Base-by-base conservation (phyloP, 2,329 filamentous ascomycete genomes). In the Pseudohalonectria lignicola region DNA sequence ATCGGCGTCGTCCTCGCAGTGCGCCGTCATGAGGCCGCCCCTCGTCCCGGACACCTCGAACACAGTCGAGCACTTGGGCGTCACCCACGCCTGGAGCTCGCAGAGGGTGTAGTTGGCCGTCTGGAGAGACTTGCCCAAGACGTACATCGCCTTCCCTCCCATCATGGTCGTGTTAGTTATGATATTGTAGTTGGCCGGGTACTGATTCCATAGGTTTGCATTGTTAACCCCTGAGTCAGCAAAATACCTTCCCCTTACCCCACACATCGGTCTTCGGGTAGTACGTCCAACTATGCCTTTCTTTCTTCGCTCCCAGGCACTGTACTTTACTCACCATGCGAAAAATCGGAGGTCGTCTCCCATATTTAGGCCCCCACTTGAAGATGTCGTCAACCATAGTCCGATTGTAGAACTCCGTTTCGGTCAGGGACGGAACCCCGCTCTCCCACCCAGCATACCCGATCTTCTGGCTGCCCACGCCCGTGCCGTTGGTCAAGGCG, bases 381-480 rank as follows among this genome's bases (percentile, higher is more conserved):
- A 90, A 90, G 2, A 87, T 59, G 3, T 82, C 70, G 47, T 88
- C 82, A 0, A 86, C 73, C 0, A 61, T 67, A 0, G 76, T 83
- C 10, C 55, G 53, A 43, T 79, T 79, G 1, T 70, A 50, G 54
- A 60, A 76, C 3, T 63, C 49, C 0, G 52, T 36, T 2, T 60
- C 49, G 1, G 49, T 39, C 1, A 48, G 32, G 0, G 38, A 31
- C 0, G 67, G 63, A 0, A 71, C 51, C 2, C 67, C 59, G 0
- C 43, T 38, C 6, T 48, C 34, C 62, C 68, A 73, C 4, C 51
- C 55, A 3, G 39, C 29, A 29, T 47, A 50, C 7, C 56, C 62
- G 4, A 49, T 49, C 15, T 31, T 50, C 48, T 60, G 67, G 31
- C 41, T 51, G 25, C 41, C 48, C 6, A 51, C 56, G 30, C 46